A percentile compares a stretch with the other conserved stretches of the same genome.
Evolutionary conservation across 2,329 filamentous ascomycete species (phyloP).

Genomic region (Cryphonectria nitschkei): DNA sequence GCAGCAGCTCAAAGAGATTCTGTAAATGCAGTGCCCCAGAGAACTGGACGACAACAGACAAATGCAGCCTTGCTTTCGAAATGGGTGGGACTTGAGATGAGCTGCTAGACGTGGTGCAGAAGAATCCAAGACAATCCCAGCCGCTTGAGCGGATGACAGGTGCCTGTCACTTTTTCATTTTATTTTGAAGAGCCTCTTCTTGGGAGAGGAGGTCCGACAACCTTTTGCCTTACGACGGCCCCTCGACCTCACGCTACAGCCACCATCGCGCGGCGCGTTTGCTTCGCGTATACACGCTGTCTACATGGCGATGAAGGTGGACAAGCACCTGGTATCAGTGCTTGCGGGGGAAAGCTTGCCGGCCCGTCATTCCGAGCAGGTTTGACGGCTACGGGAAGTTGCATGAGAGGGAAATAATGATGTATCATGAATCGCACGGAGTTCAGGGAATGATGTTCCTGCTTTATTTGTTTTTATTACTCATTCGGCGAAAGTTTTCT

Average conservation of each 20-base stretch:
- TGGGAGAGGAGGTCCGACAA: background rate
- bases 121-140: background rate
- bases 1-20: conserved; percentile 75
- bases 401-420: conserved; percentile 27
- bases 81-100: background rate
- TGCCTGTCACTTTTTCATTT: background rate
- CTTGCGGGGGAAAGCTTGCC: background rate
- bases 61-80: background rate
- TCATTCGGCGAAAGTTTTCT: conserved; percentile 5
- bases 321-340: background rate
- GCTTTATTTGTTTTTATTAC: conserved; percentile 3
- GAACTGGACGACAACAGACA: background rate
- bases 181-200: background rate
- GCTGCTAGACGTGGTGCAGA: background rate
- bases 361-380: conserved; percentile 16
- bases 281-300: background rate
- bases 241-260: background rate
- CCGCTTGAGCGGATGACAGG: background rate
- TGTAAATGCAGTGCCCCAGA: conserved; percentile 49
- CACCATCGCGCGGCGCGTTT: background rate
- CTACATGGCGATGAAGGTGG: background rate
- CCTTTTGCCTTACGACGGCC: background rate
- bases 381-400: conserved; percentile 11
- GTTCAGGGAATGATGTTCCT: conserved; percentile 17
- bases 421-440: conserved; percentile 28